Evolutionary conservation across 2,329 filamentous ascomycete genomes (phyloP).

Genomic region (Neonectria neomacrospora): DNA sequence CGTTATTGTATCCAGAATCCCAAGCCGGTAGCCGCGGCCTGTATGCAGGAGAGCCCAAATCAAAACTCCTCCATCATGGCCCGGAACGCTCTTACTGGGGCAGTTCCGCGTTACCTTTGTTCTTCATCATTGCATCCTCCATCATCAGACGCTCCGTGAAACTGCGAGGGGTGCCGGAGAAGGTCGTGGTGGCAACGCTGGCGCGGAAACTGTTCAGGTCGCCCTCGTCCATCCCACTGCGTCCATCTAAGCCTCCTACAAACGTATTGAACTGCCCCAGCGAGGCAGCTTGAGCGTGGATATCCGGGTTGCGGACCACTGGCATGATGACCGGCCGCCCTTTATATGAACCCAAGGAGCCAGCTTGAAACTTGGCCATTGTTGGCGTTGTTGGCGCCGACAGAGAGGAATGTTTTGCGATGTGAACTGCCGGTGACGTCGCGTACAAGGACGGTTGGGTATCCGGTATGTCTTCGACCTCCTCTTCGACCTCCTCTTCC

Average conservation of each 20-base stretch:
- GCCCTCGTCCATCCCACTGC: constrained; percentile 60
- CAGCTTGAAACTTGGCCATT: constrained; percentile 50
- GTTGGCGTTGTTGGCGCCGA: constrained; percentile 47
- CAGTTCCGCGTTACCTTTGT: constrained; percentile 33
- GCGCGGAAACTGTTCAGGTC: constrained; percentile 57
- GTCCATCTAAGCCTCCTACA: constrained; percentile 64
- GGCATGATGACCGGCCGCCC: constrained; percentile 64
- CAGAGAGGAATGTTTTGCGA: constrained; percentile 46
- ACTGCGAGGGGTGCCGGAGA: constrained; percentile 58
- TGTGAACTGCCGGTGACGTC: constrained; percentile 58
- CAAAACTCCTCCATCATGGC: constrained; percentile 38
- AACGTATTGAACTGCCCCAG: constrained; percentile 62
- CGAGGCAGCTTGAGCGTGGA: constrained; percentile 60
- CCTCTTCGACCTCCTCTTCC: constrained; percentile 50
- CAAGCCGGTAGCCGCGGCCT: constrained; percentile 33
- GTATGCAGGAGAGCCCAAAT: constrained; percentile 35
- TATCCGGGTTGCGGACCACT: constrained; percentile 60
- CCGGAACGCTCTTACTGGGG: constrained; percentile 31
- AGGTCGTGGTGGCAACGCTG: constrained; percentile 53
- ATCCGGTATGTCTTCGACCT: constrained; percentile 41
- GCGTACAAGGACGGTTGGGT: constrained; percentile 50
- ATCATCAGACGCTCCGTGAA: constrained; percentile 61
- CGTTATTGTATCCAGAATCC: constrained; percentile 40
- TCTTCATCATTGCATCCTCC: constrained; percentile 56
- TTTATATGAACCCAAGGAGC: constrained; percentile 65